These are phyloP conservation scores for Monosporascus cannonballus DNA, from an alignment of 2,329 filamentous ascomycete species.

Conservation along the genomic window DNA sequence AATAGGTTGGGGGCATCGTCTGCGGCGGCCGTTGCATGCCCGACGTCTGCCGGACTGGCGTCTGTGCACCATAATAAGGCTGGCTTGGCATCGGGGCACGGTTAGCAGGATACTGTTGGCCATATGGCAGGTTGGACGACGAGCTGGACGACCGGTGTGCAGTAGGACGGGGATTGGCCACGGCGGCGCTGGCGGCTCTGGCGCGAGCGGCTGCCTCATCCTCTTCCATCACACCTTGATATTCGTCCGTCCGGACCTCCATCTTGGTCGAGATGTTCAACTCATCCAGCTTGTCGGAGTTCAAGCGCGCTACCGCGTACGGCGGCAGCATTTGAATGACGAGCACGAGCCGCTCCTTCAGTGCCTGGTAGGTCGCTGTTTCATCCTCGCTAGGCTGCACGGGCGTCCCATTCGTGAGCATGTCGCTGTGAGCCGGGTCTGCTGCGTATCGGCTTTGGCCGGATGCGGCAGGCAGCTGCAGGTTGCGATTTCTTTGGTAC, in stretches of 20 bases:
- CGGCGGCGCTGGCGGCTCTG: slow-evolving; percentile 33
- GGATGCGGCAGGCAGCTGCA: slow-evolving; percentile 52
- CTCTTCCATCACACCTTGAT: slow-evolving; percentile 76
- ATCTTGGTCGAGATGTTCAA: slow-evolving; percentile 77
- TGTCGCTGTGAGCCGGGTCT: slow-evolving; percentile 60
- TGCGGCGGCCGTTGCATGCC: slow-evolving; percentile 33
- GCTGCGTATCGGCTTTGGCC: slow-evolving; percentile 55
- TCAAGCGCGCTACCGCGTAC: slow-evolving; percentile 78
- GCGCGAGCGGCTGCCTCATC: slow-evolving; percentile 60
- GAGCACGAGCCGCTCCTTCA: slow-evolving; percentile 68
- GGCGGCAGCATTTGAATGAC: slow-evolving; percentile 74
- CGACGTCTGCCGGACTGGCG: slow-evolving; percentile 30
- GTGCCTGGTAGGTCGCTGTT: slow-evolving; percentile 58
- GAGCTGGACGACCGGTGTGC: slow-evolving; percentile 33
- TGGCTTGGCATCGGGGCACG: slow-evolving; percentile 37
- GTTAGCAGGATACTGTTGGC: slow-evolving; percentile 40
- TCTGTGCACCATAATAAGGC: slow-evolving; percentile 39
- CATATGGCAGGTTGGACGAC: slow-evolving; percentile 35
- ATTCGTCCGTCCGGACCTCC: slow-evolving; percentile 65
- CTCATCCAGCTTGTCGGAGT: slow-evolving; percentile 79
- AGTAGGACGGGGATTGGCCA: slow-evolving; percentile 32
- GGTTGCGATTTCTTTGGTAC: slow-evolving; percentile 72
- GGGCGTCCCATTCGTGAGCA: slow-evolving; percentile 59
- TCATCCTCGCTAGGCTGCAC: slow-evolving; percentile 62
- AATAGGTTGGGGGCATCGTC: slow-evolving; percentile 30